These are phyloP conservation scores for Leccinum uliginosum DNA, from an alignment of 768 basidiomycete species.

Conservation along the genomic window DNA sequence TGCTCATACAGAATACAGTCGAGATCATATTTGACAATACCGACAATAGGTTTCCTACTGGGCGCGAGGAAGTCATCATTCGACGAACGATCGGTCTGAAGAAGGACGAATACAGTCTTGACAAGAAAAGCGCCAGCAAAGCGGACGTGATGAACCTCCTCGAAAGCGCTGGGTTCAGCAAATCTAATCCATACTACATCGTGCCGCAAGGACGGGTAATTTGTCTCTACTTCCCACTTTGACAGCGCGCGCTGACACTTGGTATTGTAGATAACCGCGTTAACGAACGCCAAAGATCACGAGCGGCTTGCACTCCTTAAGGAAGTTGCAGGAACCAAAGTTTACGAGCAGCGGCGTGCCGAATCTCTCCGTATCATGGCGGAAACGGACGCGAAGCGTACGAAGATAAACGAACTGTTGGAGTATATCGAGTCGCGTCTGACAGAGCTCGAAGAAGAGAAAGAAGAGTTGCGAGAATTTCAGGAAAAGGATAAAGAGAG, in stretches of 20 bases:
- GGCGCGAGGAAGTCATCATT: conserved; percentile 79
- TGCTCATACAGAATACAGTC: conserved; percentile 33
- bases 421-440: conserved; percentile 89
- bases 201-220: conserved; percentile 95
- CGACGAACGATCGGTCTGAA: conserved; percentile 95
- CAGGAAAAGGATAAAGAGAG: conserved; percentile 94
- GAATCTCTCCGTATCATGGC: conserved; percentile 97
- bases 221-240: conserved; percentile 7
- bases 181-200: conserved; percentile 98
- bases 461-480: conserved; percentile 95
- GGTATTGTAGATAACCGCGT: conserved; percentile 72
- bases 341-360: conserved; percentile 90
- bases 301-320: conserved; percentile 93
- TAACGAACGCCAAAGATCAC: conserved; percentile 96
- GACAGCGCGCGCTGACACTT: conserved; percentile 8
- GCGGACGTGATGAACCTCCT: conserved; percentile 97
- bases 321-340: conserved; percentile 97
- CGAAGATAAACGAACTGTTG: conserved; percentile 86
- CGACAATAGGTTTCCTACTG: conserved; percentile 91
- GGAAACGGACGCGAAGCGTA: conserved; percentile 89
- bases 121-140: conserved; percentile 92
- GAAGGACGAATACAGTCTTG: conserved; percentile 97
- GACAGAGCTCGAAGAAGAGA: conserved; percentile 93
- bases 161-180: conserved; percentile 95
- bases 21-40: conserved; percentile 96